Base-by-base conservation (phyloP, 352 stramenopile species). In the Globisporangium barbulae region DNA sequence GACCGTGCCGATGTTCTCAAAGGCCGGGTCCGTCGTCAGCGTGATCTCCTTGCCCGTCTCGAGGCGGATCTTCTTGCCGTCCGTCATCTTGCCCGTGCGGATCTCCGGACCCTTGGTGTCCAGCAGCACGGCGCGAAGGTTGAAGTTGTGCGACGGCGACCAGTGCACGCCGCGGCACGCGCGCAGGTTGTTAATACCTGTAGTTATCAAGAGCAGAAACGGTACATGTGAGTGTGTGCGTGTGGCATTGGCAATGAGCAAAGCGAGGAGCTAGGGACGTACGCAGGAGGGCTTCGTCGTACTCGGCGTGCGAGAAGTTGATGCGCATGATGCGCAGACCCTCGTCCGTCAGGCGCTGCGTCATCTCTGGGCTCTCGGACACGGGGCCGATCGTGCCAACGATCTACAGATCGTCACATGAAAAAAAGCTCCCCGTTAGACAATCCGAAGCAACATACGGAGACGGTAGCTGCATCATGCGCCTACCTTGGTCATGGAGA, bases 61-160 rank as follows among this genome's bases (percentile, higher is more conserved):
- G 28, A 98, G 80, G 53, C 63, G 66, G 47, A 97, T 79, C 64
- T 96, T 95, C 67, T 93, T 89, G 76, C 90, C 77, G 56, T 94
- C 90, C 21, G 83, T 71, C 71, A 98, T 91, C 60, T 91, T 90
- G 61, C 93, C 93, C 28, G 93, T 98, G 41, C 95, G 89, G 73
- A 98, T 98, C 71, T 98, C 93, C 2, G 95, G 95, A 22, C 95
- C 95, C 71, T 98, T 97, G 39, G 93, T 98, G 81, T 98, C 95
- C 48, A 97, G 73, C 42, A 98, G 72, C 65, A 98, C 83, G 33
- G 93, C 90, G 59, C 91, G 90, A 60, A 98, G 65, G 74, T 98
- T 98, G 64, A 95, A 96, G 48, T 81, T 77, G 41, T 80, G 78
- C n/a, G 68, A 54, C 15, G 67, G 76, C 60, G 77, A 76, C 35